Conservation (phyloP, 2,329 filamentous ascomycete genomes). For the Aspergillus latus region DNA sequence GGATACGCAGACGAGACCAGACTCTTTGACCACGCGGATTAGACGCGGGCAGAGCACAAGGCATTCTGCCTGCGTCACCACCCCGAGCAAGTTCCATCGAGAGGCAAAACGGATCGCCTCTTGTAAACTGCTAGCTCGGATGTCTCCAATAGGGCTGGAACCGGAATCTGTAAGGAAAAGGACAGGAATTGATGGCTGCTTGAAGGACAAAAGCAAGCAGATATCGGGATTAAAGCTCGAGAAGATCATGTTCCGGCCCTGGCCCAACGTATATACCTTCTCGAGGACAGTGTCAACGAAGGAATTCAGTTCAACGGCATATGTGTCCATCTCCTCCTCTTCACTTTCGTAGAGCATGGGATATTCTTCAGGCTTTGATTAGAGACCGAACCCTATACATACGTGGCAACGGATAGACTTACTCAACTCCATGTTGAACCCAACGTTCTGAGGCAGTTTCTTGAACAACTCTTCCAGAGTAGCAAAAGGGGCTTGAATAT, state of each 20-base stretch:
- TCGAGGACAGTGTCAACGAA: slow-evolving; percentile 92
- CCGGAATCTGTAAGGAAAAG: slow-evolving; percentile 92
- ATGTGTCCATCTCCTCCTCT: slow-evolving; percentile 94
- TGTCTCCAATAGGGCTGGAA: slow-evolving; percentile 76
- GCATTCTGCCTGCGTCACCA: slow-evolving; percentile 85
- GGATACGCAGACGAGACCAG: slow-evolving; percentile 87
- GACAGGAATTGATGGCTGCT: slow-evolving; percentile 94
- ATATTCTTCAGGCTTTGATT: slow-evolving; percentile 61
- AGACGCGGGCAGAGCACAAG: slow-evolving; percentile 85
- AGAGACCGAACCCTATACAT: slow-evolving; percentile 19
- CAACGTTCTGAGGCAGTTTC: slow-evolving; percentile 75
- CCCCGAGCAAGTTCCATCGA: slow-evolving; percentile 89
- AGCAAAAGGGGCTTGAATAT: slow-evolving; percentile 93
- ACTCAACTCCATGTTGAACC: slow-evolving; percentile 98
- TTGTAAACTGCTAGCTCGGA: slow-evolving; percentile 85
- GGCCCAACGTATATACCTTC: slow-evolving; percentile 83
- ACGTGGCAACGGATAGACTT: slow-evolving; percentile 29
- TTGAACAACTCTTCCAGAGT: slow-evolving; percentile 92
- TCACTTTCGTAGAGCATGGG: slow-evolving; percentile 96
- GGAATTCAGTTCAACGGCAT: slow-evolving; percentile 91
- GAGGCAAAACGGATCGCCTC: slow-evolving; percentile 94
- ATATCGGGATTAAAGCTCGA: slow-evolving; percentile 97
- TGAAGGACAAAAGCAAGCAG: slow-evolving; percentile 89
- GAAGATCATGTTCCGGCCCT: slow-evolving; percentile 89
- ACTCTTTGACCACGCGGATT: slow-evolving; percentile 91